Evolutionary conservation across 352 stramenopile species (phyloP).

Genomic region (Phytophthora foliorum): DNA sequence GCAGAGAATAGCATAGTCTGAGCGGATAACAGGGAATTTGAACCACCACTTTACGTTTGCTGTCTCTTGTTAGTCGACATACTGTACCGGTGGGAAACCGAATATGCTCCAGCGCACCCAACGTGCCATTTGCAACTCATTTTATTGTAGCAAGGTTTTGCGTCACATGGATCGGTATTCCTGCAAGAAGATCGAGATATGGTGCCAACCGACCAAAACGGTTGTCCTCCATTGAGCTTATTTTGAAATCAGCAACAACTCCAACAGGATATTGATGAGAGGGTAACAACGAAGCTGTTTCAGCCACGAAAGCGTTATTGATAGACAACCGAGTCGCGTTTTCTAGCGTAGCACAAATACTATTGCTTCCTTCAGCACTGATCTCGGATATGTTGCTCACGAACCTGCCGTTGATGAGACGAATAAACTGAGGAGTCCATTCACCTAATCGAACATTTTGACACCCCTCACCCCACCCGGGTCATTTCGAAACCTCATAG

Average conservation of each 20-base stretch:
- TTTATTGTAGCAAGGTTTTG: too few species aligned
- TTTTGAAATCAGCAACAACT: not conserved
- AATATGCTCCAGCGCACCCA: too few species aligned
- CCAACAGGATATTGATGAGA: not conserved
- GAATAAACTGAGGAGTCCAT: not conserved
- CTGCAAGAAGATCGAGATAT: too few species aligned
- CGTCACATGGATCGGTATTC: too few species aligned
- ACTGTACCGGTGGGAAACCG: too few species aligned
- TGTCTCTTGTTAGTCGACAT: too few species aligned
- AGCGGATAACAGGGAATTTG: too few species aligned
- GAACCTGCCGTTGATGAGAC: not conserved
- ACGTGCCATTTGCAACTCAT: too few species aligned
- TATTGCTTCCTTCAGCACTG: not conserved
- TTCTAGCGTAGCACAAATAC: not conserved
- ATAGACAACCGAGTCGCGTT: not conserved
- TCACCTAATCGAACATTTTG: not conserved
- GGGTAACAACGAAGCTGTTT: not conserved
- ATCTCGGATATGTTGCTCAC: not conserved
- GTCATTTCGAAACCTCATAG: not conserved
- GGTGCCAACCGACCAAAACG: too few species aligned
- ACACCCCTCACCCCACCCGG: not conserved
- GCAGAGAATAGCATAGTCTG: too few species aligned
- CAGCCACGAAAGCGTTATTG: not conserved
- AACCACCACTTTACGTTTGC: too few species aligned
- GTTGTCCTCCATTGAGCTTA: too few species aligned